phyloP scores from a whole-genome alignment of 2,329 filamentous ascomycete species.

The Diplodia corticola region DNA sequence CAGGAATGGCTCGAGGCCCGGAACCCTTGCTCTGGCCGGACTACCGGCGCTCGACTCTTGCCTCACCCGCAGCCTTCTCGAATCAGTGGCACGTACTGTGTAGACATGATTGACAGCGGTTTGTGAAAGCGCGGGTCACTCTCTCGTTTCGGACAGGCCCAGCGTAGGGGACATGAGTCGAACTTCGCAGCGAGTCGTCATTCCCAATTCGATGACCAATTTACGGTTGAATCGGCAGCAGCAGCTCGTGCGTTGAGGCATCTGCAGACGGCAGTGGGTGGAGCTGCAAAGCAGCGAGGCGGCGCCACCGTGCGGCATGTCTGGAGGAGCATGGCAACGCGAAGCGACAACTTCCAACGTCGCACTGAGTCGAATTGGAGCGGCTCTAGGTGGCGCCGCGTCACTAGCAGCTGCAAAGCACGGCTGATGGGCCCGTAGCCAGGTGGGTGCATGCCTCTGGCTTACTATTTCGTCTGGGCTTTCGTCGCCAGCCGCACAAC shows the following conservation, averaged over 20 bases:
- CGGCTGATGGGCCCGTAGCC: slow-evolving; percentile 10
- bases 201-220: slow-evolving; percentile 13
- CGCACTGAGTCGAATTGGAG: slow-evolving; percentile 10
- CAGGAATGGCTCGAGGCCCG: slow-evolving; percentile 9
- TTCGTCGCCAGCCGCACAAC: neutral
- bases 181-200: neutral
- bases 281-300: neutral
- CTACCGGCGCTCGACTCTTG: neutral
- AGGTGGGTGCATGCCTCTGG: neutral
- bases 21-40: neutral
- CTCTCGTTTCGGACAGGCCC: neutral
- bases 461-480: neutral
- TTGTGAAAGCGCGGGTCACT: neutral
- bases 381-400: slow-evolving; percentile 1
- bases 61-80: neutral
- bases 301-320: slow-evolving; percentile 2
- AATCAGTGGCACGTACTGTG: neutral
- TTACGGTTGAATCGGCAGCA: neutral
- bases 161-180: slow-evolving; percentile 10
- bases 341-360: slow-evolving; percentile 12
- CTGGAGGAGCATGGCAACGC: neutral
- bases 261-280: neutral
- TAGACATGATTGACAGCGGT: neutral
- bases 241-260: neutral
- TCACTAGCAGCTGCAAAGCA: neutral